phyloP scores from a whole-genome alignment of 441 rosid genomes.

The Dalechampia spathulata region DNA sequence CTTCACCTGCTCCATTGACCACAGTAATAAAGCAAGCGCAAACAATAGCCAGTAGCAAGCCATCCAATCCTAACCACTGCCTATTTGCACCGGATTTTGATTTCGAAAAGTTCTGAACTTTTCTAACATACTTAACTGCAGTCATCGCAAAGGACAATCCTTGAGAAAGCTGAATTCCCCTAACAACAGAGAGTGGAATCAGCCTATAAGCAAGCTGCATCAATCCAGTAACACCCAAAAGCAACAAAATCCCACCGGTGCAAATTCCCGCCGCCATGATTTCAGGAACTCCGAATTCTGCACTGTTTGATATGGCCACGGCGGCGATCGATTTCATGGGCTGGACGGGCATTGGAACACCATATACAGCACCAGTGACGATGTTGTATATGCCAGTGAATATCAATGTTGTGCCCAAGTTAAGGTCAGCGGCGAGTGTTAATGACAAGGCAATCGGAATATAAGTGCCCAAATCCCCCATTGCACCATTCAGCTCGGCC shows the following conservation, averaged over 20 bases:
- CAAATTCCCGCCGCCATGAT: conserved; percentile 68
- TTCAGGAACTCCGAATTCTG: conserved; percentile 4
- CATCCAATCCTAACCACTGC: conserved; percentile 70
- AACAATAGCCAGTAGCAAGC: conserved; percentile 52
- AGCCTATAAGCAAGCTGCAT: conserved; percentile 55
- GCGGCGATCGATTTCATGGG: conserved; percentile 79
- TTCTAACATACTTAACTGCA: conserved; percentile 59
- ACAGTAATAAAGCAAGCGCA: conserved; percentile 53
- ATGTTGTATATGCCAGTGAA: conserved; percentile 60
- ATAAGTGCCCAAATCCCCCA: conserved; percentile 78
- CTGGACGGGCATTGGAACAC: conserved; percentile 75
- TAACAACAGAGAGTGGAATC: conserved; percentile 57
- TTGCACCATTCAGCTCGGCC: conserved; percentile 64
- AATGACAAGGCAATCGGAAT: conserved; percentile 66
- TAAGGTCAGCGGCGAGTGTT: conserved; percentile 60
- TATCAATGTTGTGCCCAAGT: conserved; percentile 55
- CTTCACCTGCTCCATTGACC: conserved; percentile 55
- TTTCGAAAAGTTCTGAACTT: conserved; percentile 51
- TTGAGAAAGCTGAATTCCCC: conserved; percentile 81
- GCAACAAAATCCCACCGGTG: conserved; percentile 43
- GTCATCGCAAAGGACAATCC: conserved; percentile 61
- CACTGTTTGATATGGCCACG: conserved; percentile 39
- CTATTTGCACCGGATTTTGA: conserved; percentile 43
- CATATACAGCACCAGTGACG: conserved; percentile 49
- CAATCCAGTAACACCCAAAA: conserved; percentile 58